Conservation (phyloP, 1,284 basidiomycete species). For the Ceratobasidium sp. region DNA sequence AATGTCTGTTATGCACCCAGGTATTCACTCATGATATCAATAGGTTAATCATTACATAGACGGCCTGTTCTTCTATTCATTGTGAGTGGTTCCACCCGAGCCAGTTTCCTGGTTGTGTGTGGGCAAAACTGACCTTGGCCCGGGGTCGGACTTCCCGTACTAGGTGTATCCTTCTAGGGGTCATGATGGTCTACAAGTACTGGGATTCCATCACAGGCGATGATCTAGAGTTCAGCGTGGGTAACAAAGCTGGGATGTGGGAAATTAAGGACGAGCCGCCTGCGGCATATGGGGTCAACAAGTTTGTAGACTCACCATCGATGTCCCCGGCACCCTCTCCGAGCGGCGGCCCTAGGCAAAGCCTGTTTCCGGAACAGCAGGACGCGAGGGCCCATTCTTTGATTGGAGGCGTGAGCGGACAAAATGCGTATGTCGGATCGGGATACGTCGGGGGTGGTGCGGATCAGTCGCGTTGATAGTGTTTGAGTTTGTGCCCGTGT, state of each 20-base stretch:
- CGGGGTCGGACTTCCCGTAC: conserved; percentile 10
- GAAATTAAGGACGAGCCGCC: conserved; percentile 81
- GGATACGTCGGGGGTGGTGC: conserved; percentile 32
- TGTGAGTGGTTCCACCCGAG: conserved; percentile 48
- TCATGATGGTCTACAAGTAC: conserved; percentile 99
- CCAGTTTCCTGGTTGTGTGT: conserved; percentile 6
- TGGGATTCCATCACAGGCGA: conserved; percentile 98
- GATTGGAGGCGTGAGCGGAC: conserved; percentile 36
- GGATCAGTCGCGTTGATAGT: conserved; percentile 10
- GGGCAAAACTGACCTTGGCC: conserved; percentile 18
- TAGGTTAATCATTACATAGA: conserved; percentile 86
- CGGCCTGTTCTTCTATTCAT: conserved; percentile 93
- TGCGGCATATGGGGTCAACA: conserved; percentile 30
- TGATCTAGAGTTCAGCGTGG: conserved; percentile 98
- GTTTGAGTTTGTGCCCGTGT: conserved; percentile 3
- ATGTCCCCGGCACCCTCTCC: conserved; percentile 6
- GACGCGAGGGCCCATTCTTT: conserved; percentile 24
- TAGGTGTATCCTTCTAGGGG: conserved; percentile 85
- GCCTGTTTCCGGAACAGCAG: conserved; percentile 16
- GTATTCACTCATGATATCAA: conserved; percentile 12
- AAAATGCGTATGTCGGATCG: conserved; percentile 37
- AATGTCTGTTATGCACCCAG: not conserved
- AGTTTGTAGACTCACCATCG: conserved; percentile 33
- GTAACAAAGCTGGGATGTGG: conserved; percentile 95
- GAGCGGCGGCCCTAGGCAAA: conserved; percentile 1